Evolutionary conservation across 2,329 filamentous ascomycete genomes (phyloP), one percentile per base, ranked within the genome.

Genomic region (Alternaria atra): DNA sequence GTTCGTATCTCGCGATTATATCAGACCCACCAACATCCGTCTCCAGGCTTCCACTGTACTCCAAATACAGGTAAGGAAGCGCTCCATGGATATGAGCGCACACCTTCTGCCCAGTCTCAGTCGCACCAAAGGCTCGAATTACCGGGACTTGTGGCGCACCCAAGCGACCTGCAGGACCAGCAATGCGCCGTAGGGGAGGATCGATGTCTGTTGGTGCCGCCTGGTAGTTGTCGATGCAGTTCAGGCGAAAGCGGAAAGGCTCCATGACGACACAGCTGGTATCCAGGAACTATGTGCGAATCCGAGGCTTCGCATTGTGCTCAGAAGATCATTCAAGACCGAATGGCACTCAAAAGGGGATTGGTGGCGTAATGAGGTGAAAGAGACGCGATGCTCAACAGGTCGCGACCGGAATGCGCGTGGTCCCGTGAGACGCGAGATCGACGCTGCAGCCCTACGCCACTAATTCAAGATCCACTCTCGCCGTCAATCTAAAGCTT

Each of bases 201-300:
- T 98, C 94, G 77, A 95, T 90, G 68, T 86, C 85, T 52, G 93
- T 91, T 17, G 93, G 91, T 10, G 84, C 84, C 40, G 90, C 87
- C 81, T 97, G 93, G 79, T 98, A 99, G 78, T 95, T 90, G 80
- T 99, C 95, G 81, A 99, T 90, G 82, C 93, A 97, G 78, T 99
- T 97, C 75, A 99, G 84, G 71, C 94, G 91, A 76, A 99, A 89
- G 71, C 92, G 91, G 81, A 99, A 98, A 69, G 87, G 84, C 73
- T 93, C 90, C 90, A 89, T 89, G 72, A 70, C 67, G 69, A 64
- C 61, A 68, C 52, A 29, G 55, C 48, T 50, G 42, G 52, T 39
- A 52, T 42, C 15, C 47, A 23, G n/a, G 9, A 42, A 13, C 8
- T 29, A n/a, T 42, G 40, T 29, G 40, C 10, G 47, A 30, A 10